Evolutionary conservation across 2,329 filamentous ascomycete genomes (phyloP).

Genomic region (Aspergillus sp.): DNA sequence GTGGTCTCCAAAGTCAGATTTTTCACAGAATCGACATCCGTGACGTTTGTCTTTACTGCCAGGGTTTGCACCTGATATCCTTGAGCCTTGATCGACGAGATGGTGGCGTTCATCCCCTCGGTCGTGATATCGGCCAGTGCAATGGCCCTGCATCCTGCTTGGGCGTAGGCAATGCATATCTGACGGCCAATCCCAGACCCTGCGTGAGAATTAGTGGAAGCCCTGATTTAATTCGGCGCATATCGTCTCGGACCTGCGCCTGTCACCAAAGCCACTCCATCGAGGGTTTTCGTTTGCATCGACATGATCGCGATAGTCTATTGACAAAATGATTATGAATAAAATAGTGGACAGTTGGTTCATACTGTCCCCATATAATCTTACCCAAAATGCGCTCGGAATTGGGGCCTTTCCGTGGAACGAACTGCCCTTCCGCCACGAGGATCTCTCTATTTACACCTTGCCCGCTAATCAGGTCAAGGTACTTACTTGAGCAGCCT

Average conservation of each 20-base stretch:
- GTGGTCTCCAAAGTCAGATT: background rate
- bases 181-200: background rate
- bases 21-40: background rate
- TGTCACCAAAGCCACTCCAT: background rate
- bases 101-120: background rate
- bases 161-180: background rate
- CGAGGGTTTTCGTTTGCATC: background rate
- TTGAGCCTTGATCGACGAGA: background rate
- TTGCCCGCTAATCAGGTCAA: too few species aligned
- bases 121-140: background rate
- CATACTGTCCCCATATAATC: too few species aligned
- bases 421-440: too few species aligned
- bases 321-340: too few species aligned
- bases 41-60: background rate
- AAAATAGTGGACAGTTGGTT: too few species aligned
- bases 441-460: too few species aligned
- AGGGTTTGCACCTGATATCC: background rate
- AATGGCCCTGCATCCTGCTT: background rate
- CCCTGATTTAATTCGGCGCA: background rate
- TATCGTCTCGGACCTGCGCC: background rate
- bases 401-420: too few species aligned
- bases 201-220: background rate
- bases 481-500: too few species aligned
- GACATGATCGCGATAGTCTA: background rate
- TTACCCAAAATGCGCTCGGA: too few species aligned